phyloP scores from a whole-genome alignment of 495 filamentous ascomycete species.

The Emericellopsis terricola region DNA sequence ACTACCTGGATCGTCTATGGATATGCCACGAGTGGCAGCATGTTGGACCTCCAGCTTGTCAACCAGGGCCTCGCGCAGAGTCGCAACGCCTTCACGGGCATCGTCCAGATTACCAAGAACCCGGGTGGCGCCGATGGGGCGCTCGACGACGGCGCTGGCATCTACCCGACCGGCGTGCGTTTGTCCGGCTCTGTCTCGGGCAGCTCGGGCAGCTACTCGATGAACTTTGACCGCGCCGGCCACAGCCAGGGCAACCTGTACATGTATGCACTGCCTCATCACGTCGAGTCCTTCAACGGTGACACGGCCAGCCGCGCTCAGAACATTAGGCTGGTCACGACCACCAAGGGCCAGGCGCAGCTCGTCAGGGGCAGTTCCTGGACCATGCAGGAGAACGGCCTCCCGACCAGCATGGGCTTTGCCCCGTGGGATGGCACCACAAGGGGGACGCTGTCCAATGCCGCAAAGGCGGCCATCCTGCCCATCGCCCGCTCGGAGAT shows the following conservation, averaged over 20 bases:
- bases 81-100: conserved; percentile 37
- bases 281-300: conserved; percentile 52
- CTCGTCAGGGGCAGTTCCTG: conserved; percentile 60
- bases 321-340: conserved; percentile 49
- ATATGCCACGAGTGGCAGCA: conserved; percentile 28
- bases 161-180: conserved; percentile 43
- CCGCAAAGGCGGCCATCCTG: conserved; percentile 34
- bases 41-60: conserved; percentile 25
- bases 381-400: conserved; percentile 55
- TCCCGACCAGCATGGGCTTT: conserved; percentile 59
- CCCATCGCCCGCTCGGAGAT: conserved; percentile 46
- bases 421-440: conserved; percentile 52
- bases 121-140: conserved; percentile 33
- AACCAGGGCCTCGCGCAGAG: conserved; percentile 25
- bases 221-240: conserved; percentile 54
- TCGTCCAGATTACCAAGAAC: conserved; percentile 66
- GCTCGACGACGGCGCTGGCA: conserved; percentile 61
- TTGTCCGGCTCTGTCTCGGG: conserved; percentile 45
- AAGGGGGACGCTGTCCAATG: conserved; percentile 33
- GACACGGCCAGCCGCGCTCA: conserved; percentile 24
- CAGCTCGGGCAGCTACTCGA: conserved; percentile 46
- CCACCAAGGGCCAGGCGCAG: conserved; percentile 67
- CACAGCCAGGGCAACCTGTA: conserved; percentile 34
- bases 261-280: conserved; percentile 87
- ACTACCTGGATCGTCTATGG: conserved; percentile 70